Evolutionary conservation across 108 stramenopile genomes (phyloP).

Genomic region (Epipyxis sp.): DNA sequence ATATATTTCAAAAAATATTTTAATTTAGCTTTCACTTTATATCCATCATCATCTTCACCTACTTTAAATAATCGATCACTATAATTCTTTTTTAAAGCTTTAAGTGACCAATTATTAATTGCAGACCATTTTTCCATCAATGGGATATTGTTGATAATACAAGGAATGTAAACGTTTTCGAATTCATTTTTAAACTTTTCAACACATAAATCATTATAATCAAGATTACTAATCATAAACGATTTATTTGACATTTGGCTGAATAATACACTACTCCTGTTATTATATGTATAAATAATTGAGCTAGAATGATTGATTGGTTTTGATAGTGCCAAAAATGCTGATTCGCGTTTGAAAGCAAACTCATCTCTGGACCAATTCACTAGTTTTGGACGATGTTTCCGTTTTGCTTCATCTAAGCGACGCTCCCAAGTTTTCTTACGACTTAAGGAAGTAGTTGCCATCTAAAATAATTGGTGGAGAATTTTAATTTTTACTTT

Average conservation of each 20-base stretch:
- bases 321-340: constrained; percentile 38
- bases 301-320: too few relatives aligned
- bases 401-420: constrained; percentile 41
- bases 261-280: constrained; percentile 23
- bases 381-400: constrained; percentile 42
- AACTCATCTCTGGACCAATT: constrained; percentile 54
- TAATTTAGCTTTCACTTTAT: constrained; percentile 77
- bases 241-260: neutral
- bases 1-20: constrained; percentile 80
- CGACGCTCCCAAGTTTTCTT: constrained; percentile 45
- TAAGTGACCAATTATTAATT: constrained; percentile 41
- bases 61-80: constrained; percentile 70
- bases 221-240: constrained; percentile 36
- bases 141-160: constrained; percentile 54
- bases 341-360: constrained; percentile 36
- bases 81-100: constrained; percentile 36
- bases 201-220: constrained; percentile 36
- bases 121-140: constrained; percentile 52
- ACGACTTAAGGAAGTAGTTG: too few relatives aligned
- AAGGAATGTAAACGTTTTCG: constrained; percentile 48
- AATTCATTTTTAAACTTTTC: constrained; percentile 48
- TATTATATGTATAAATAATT: too few relatives aligned
- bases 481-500: too few relatives aligned
- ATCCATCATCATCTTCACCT: constrained; percentile 95
- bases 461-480: too few relatives aligned